Evolutionary conservation across 148 eudicot genomes (phyloP), one percentile per base, ranked within the genome.

Genomic region (Limonium bicolor): DNA sequence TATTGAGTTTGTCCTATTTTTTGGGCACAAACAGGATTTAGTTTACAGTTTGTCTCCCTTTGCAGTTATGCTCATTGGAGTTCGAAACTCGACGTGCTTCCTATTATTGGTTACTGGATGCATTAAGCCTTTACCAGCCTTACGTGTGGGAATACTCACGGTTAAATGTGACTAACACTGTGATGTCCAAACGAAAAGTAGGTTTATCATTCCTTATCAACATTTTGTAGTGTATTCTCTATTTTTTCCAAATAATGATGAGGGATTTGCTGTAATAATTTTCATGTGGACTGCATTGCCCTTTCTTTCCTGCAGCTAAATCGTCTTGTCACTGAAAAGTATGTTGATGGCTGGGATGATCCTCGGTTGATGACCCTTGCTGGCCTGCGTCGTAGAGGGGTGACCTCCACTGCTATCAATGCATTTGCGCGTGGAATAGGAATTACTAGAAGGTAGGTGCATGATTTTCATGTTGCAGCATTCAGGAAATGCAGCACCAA

Each of bases 331-430:
- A 80, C 85, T 22, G 82, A 84, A 48, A 73, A 78, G 12, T 80
- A 73, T 71, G 85, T 90, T 41, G 99, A 90, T 73, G 93, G 99
- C 38, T 90, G 99, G 99, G 99, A 90, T 63, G 95, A 84, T 64
- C 95, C 99, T 42, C 85, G 93, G 29, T 50, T 90, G 58, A 84
- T 84, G 99, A 90, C 95, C 7, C 78, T 90, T 20, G 68, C 93
- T 60, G 99, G 99, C 34, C 62, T 90, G 62, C 67, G 95, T 16
- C 95, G 95, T 23, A 80, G 99, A 64, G 97, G 99, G 32, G 77
- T 90, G 47, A 73, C 88, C 24, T 49, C 99, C 36, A 68, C 77
- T 44, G 72, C 99, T 36, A 90, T 90, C 5, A 90, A 84, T 54
- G 57, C 84, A 36, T 90, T 90, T 69, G 95, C 84, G 58, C 69